A percentile compares a stretch with the other conserved stretches of the same genome.
phyloP scores from a whole-genome alignment of 805 yeast species.

The Nakazawaea ernobii region DNA sequence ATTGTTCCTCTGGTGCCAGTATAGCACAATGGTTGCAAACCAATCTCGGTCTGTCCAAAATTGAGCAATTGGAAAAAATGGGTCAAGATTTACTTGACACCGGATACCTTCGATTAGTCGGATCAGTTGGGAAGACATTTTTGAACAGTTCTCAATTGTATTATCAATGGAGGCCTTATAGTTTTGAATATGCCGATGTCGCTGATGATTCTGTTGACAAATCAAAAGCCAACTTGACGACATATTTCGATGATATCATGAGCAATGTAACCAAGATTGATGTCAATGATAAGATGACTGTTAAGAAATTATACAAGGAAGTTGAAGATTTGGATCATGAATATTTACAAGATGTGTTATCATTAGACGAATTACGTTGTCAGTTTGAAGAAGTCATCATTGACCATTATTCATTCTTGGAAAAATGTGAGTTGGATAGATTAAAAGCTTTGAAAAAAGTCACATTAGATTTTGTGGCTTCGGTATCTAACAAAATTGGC shows the following conservation, averaged over 20 bases:
- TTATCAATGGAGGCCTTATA: conserved; percentile 77
- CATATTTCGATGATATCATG: conserved; percentile 10
- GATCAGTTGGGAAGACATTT: conserved; percentile 53
- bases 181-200: conserved; percentile 47
- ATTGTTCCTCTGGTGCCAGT: conserved; percentile 55
- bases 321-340: conserved; percentile 51
- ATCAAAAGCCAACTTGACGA: conserved; percentile 11
- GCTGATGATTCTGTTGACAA: conserved; percentile 19
- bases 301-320: conserved; percentile 48
- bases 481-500: conserved; percentile 55
- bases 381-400: conserved; percentile 66
- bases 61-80: conserved; percentile 59
- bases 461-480: conserved; percentile 63
- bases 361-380: conserved; percentile 63
- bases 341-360: conserved; percentile 48
- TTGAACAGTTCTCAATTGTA: conserved; percentile 68
- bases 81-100: conserved; percentile 65
- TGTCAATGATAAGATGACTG: conserved; percentile 41
- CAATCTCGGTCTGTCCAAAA: conserved; percentile 31
- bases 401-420: conserved; percentile 73
- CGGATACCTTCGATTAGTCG: conserved; percentile 62
- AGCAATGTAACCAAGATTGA: conserved; percentile 8
- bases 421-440: conserved; percentile 76
- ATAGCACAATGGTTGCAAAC: conserved; percentile 56
- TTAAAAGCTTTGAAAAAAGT: conserved; percentile 71